Base-by-base conservation (phyloP, 176 grass and related monocot genomes). In the Aegilops sharonensis region DNA sequence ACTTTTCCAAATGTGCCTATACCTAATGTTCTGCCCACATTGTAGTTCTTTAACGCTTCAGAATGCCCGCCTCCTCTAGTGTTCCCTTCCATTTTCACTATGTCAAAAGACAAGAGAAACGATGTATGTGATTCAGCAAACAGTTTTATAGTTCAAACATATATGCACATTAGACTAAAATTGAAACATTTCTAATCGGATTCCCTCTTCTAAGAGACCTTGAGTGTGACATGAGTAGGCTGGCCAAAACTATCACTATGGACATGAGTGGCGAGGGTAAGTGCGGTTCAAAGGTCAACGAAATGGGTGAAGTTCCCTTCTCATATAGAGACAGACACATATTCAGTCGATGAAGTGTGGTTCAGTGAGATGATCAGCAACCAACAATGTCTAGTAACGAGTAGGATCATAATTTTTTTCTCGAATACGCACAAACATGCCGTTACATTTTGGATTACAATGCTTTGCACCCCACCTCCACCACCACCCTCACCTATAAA, bases 1-100 rank as follows among this genome's bases (percentile, higher is more conserved):
- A 98, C 93, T 88, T 98, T 98, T 45, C 88, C 96, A 91, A 94
- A 95, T 77, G 93, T 91, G 60, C 96, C 96, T 80, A 95, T 92
- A 80, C 96, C 96, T 81, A 98, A 89, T 74, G 93, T 98, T 74
- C 88, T 94, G 68, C 96, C 96, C 11, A 98, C 69, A 50, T 62
- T 98, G 79, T 98, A 98, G 70, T 92, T 95, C 80, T 64, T 95
- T 69, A 98, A 75, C 4, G 85, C 90, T 6, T 98, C 93, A 84
- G 82, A 84, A 67, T 89, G 88, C 11, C 87, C 78, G 15, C 76
- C 56, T 18, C 90, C 93, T 87, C 79, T 95, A 48, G 72, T 77
- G 71, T 54, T 89, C 72, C 81, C 88, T 75, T 95, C 93, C 96
- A 98, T 98, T 83, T 92, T 83, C 13, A 80, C 85, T 77, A 78